Percentiles rank a stretch among this genome's conserved stretches.
Conservation (phyloP, 208 protist genomes). For the Phytomonas sp. region DNA sequence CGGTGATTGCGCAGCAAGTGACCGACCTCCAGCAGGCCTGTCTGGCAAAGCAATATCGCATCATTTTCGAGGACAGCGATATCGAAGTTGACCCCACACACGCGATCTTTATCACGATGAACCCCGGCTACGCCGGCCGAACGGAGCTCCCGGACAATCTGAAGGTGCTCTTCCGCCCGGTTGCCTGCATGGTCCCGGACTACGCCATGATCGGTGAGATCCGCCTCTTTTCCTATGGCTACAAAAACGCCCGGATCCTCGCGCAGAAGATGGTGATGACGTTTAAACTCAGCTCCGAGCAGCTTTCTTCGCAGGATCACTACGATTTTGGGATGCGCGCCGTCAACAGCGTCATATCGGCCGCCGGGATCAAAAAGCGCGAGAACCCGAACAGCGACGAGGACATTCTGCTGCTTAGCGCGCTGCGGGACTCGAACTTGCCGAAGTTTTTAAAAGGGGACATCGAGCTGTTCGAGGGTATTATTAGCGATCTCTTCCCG, state of each 20-base stretch:
- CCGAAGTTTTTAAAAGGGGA: conserved; percentile 96
- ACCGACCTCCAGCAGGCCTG: conserved; percentile 93
- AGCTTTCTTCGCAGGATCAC: conserved; percentile 97
- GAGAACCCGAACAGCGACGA: conserved; percentile 89
- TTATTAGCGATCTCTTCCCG: conserved; percentile 98
- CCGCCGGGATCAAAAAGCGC: conserved; percentile 94
- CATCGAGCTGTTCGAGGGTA: conserved; percentile 93
- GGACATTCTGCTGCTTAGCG: conserved; percentile 91
- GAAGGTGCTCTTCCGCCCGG: conserved; percentile 96
- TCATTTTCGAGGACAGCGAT: conserved; percentile 91
- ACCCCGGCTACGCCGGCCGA: conserved; percentile 97
- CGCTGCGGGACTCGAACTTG: conserved; percentile 96
- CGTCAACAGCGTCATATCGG: conserved; percentile 98
- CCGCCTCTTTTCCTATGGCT: conserved; percentile 97
- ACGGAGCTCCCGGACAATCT: conserved; percentile 98
- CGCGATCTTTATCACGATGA: conserved; percentile 98
- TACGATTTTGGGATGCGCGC: conserved; percentile 99
- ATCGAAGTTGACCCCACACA: conserved; percentile 92
- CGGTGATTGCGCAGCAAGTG: conserved; percentile 95
- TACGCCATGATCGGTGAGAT: conserved; percentile 99
- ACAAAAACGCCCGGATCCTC: conserved; percentile 91
- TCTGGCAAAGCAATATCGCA: conserved; percentile 87
- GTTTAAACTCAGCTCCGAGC: conserved; percentile 97
- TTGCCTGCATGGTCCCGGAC: conserved; percentile 98
- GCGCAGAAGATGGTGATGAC: conserved; percentile 97